Evolutionary conservation across 2,329 filamentous ascomycete species (phyloP), one percentile per base, ranked within the genome.

Genomic region (Ascochyta fabae): DNA sequence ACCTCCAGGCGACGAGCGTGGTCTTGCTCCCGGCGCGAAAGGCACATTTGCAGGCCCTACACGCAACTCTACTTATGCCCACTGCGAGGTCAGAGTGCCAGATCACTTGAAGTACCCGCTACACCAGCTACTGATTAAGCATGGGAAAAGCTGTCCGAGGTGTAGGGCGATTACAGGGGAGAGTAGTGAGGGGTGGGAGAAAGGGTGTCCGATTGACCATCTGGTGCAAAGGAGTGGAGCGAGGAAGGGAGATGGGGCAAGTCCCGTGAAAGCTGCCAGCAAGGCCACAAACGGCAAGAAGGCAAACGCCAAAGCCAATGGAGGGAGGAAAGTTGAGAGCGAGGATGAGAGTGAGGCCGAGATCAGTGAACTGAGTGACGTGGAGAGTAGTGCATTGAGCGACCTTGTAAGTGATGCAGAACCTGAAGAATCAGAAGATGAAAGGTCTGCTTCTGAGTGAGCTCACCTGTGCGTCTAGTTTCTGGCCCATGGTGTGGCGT

Each of bases 181-280:
- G 60, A 82, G 81, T 1, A 88, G 83, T 45, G 81, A 81, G 24
- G 83, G 82, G 0, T 91, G 89, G 87, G 79, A 86, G 3, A 77
- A 85, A 15, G 83, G 83, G 0, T 89, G 86, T 75, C 81, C 83
- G 8, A 87, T 89, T 67, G 86, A 88, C 47, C 83, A 88, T 67
- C 70, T 88, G 33, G 83, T 88, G 4, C 82, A 75, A 51, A 76
- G 85, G 48, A 82, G 78, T n/a, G 85, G 84, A 7, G 80, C 77
- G 54, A 81, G 82, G 63, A 84, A 84, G 65, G 79, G 73, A 22
- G 48, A 10, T 2, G 60, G 51, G 3, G 39, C 35, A 1, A 66
- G 58, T 48, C 66, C 65, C 5, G 10, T 45, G 7, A 53, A 53
- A 22, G 24, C 26, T n/a, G 38, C 36, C 3, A 46, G 26, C 3